These are phyloP conservation scores for Penicillium herquei DNA, from an alignment of 495 filamentous ascomycete species.

Conservation along the genomic window DNA sequence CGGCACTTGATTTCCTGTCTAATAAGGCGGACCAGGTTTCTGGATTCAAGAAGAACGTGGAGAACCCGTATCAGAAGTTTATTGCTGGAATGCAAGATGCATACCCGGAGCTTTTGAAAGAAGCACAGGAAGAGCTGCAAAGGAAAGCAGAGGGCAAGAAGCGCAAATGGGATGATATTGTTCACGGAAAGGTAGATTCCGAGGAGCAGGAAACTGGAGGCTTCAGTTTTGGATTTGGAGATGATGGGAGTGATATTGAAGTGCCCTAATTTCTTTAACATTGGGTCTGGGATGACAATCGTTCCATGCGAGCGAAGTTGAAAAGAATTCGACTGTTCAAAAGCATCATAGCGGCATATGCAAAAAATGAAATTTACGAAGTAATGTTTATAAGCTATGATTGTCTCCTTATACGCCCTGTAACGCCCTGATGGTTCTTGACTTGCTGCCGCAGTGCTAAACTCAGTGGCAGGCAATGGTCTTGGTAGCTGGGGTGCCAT, in stretches of 20 bases:
- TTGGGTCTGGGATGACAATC: not conserved
- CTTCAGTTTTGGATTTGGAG: constrained; percentile 84
- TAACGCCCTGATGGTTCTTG: too few species aligned
- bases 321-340: not conserved
- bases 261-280: constrained; percentile 35
- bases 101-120: constrained; percentile 64
- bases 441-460: not conserved
- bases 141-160: constrained; percentile 63
- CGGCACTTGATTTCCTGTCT: constrained; percentile 77
- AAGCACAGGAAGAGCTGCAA: constrained; percentile 63
- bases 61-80: constrained; percentile 74
- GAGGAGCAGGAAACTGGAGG: constrained; percentile 42
- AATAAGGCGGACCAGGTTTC: constrained; percentile 83
- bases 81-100: constrained; percentile 61
- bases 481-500: constrained; percentile 66
- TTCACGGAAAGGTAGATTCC: constrained; percentile 47
- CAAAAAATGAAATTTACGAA: constrained; percentile 7
- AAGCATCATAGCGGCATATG: not conserved
- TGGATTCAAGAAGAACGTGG: constrained; percentile 74
- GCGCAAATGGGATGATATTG: constrained; percentile 81
- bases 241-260: constrained; percentile 58
- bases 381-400: not conserved
- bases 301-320: not conserved
- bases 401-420: too few species aligned
- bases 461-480: constrained; percentile 84